phyloP scores from a whole-genome alignment of 2,329 filamentous ascomycete genomes.

The Davidsoniella neocaledoniae region DNA sequence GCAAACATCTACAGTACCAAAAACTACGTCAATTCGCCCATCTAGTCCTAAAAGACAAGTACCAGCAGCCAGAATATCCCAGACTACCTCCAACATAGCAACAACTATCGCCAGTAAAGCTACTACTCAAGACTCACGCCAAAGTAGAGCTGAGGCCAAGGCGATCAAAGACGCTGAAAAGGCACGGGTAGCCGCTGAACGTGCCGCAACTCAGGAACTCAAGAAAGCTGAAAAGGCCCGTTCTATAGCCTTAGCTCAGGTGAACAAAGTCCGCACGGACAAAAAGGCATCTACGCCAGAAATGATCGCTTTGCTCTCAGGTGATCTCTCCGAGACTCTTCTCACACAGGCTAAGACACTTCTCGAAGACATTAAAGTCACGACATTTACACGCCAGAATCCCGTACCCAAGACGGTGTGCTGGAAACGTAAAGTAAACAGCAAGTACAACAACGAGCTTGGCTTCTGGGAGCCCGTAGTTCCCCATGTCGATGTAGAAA shows the following conservation, averaged over 20 bases:
- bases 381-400: conserved; percentile 28
- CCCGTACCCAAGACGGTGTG: conserved; percentile 37
- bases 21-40: neutral
- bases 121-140: neutral
- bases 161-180: conserved; percentile 36
- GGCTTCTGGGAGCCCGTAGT: conserved; percentile 49
- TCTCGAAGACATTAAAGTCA: conserved; percentile 33
- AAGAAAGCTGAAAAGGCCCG: conserved; percentile 26
- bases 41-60: neutral
- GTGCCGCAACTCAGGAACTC: neutral
- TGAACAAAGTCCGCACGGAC: conserved; percentile 55
- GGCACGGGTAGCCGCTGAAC: conserved; percentile 23
- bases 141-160: neutral
- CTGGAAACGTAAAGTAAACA: conserved; percentile 53
- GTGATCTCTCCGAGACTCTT: conserved; percentile 31
- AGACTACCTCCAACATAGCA: neutral
- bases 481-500: conserved; percentile 34
- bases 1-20: too few species aligned
- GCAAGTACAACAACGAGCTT: conserved; percentile 41
- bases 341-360: conserved; percentile 31
- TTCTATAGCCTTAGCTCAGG: conserved; percentile 52
- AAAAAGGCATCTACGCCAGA: conserved; percentile 58
- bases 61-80: neutral
- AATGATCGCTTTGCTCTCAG: conserved; percentile 60
- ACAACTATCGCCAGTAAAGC: neutral